These are phyloP conservation scores for Cytidiella melzeri DNA, from an alignment of 768 basidiomycete genomes.

Conservation along the genomic window DNA sequence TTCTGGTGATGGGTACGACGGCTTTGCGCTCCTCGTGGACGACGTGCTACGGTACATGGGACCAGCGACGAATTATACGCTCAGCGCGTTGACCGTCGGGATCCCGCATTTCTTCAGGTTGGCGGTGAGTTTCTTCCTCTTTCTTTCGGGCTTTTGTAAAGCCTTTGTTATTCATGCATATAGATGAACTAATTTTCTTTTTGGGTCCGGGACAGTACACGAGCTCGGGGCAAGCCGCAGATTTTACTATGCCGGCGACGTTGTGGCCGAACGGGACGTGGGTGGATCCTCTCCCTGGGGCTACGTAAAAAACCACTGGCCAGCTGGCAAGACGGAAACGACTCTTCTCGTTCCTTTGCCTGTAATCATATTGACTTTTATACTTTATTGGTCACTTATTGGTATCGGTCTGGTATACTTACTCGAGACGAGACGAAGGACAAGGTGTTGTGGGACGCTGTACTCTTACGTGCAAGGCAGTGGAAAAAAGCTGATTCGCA, in stretches of 20 bases:
- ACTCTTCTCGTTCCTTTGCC: too few species aligned
- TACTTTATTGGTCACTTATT: too few species aligned
- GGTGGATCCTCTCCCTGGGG: slow-evolving; percentile 67
- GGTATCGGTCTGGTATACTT: too few species aligned
- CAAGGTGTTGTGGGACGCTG: too few species aligned
- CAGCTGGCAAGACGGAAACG: too few species aligned
- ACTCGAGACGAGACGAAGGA: too few species aligned
- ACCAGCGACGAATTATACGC: slow-evolving; percentile 59
- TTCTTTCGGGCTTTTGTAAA: not conserved
- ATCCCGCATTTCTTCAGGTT: slow-evolving; percentile 76
- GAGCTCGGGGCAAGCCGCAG: slow-evolving; percentile 44
- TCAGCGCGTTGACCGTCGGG: slow-evolving; percentile 51
- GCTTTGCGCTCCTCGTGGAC: slow-evolving; percentile 76
- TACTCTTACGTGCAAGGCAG: too few species aligned
- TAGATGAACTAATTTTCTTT: too few species aligned
- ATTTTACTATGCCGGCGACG: slow-evolving; percentile 76
- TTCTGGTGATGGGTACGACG: slow-evolving; percentile 63
- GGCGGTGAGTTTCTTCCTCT: slow-evolving; percentile 48
- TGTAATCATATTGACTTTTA: too few species aligned
- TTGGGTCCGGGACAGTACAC: slow-evolving; percentile 37
- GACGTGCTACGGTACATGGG: slow-evolving; percentile 82
- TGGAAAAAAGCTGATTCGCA: too few species aligned
- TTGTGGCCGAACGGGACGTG: slow-evolving; percentile 79
- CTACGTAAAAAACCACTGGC: too few species aligned
- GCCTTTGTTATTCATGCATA: too few species aligned